Evolutionary conservation across 768 basidiomycete species (phyloP), one percentile per base, ranked within the genome.

Genomic region (Tricholoma flavovirens): DNA sequence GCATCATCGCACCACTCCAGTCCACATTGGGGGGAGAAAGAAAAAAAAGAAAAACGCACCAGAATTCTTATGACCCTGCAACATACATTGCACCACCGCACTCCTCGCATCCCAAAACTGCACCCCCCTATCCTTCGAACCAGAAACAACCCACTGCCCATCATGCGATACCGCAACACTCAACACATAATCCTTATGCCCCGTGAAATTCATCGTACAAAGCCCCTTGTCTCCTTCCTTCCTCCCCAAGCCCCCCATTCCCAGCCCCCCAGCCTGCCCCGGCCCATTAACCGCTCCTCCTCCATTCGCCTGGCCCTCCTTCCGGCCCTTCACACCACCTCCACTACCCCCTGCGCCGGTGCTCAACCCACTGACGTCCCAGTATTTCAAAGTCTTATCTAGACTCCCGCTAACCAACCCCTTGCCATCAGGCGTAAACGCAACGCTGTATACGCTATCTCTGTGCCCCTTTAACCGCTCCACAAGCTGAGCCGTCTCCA

Each of bases 81-180:
- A 77, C 88, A 96, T 93, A 65, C 91, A 88, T 69, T 98, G 95
- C 64, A 93, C 87, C 40, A 84, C 81, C 29, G 78, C 80, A 11
- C 79, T 80, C 60, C 82, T 78, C 52, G 90, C 83, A 67, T 95
- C 91, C 87, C 90, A 93, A 68, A 96, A 93, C 69, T 95, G 92
- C 54, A 99, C 94, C 0, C 93, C 89, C 11, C 97, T 88, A 69
- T 99, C 97, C 74, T 98, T 98, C 4, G 80, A 81, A 1, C 97
- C 96, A 10, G 92, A 94, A 10, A 97, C 95, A 62, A 98, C 88
- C 90, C 93, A 83, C 61, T 90, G 84, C 4, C 91, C 92, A 70
- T 98, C 95, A 60, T 93, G 88, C 46, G 91, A 93, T 49, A 94
- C 90, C 14, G 70, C 78, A n/a, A 82, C 79, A n/a, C 75, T 75